Conservation (phyloP, 345 rosid species). For the Streptanthus diversifolius region DNA sequence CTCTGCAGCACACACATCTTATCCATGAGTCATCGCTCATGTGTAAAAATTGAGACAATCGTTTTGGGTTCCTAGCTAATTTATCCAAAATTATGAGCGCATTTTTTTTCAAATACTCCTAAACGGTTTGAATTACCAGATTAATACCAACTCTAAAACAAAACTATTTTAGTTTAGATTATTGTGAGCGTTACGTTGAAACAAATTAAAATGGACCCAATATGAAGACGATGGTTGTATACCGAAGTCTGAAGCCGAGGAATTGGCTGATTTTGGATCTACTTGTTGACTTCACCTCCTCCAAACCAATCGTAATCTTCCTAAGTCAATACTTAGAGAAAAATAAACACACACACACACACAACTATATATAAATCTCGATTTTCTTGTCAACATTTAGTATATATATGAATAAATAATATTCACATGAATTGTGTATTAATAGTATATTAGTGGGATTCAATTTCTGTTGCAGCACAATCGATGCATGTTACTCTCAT, state of each 20-base stretch:
- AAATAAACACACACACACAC: background rate
- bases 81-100: background rate
- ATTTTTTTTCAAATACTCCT: background rate
- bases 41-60: background rate
- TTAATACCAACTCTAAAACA: background rate
- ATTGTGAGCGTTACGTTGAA: background rate
- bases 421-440: background rate
- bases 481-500: background rate
- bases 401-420: background rate
- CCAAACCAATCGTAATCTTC: background rate
- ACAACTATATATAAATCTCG: background rate
- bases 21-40: background rate
- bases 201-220: constrained; percentile 9
- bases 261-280: constrained; percentile 14
- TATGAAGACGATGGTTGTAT: background rate
- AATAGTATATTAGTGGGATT: no score
- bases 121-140: background rate
- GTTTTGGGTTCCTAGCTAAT: background rate
- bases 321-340: background rate
- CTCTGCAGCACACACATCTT: background rate
- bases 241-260: background rate
- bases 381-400: background rate
- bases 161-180: background rate
- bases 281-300: constrained; percentile 14
- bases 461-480: background rate